Percentiles rank a stretch among this genome's conserved stretches.
Conservation (phyloP, 768 basidiomycete genomes). For the Hericium coralloides region DNA sequence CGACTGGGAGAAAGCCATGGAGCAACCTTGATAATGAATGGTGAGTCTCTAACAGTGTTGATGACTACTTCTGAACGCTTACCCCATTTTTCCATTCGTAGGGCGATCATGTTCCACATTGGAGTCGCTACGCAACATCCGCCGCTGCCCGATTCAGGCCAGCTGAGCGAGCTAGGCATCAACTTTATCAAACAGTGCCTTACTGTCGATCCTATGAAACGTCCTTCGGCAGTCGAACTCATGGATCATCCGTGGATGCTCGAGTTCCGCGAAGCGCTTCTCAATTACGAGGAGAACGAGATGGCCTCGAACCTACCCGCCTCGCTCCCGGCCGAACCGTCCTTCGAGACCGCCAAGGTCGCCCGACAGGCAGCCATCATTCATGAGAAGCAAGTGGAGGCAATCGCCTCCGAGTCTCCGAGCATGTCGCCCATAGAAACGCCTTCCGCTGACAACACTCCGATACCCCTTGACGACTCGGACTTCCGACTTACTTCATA, state of each 20-base stretch:
- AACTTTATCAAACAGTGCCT: conserved; percentile 91
- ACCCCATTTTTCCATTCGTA: conserved; percentile 22
- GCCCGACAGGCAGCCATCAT: conserved; percentile 48
- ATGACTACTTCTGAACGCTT: background rate
- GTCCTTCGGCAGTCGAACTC: conserved; percentile 81
- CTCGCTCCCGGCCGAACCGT: conserved; percentile 38
- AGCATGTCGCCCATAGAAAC: conserved; percentile 31
- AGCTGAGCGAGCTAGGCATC: conserved; percentile 84
- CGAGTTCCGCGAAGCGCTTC: conserved; percentile 64
- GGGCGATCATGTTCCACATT: conserved; percentile 99
- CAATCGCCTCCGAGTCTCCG: conserved; percentile 23
- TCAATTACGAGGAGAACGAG: conserved; percentile 59
- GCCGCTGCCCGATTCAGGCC: conserved; percentile 83
- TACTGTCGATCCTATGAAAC: conserved; percentile 72
- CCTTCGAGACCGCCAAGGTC: conserved; percentile 40
- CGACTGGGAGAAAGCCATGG: conserved; percentile 97
- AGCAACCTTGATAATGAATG: conserved; percentile 99
- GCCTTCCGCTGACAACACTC: conserved; percentile 12
- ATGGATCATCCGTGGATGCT: conserved; percentile 88
- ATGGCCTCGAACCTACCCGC: conserved; percentile 38
- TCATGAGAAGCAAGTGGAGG: conserved; percentile 53
- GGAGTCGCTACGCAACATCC: conserved; percentile 96
- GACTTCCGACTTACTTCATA: background rate
- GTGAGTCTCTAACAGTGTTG: conserved; percentile 31
- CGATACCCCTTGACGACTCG: background rate